Evolutionary conservation across 75 land plant genomes (phyloP).

Genomic region (Sequoiadendron giganteum): DNA sequence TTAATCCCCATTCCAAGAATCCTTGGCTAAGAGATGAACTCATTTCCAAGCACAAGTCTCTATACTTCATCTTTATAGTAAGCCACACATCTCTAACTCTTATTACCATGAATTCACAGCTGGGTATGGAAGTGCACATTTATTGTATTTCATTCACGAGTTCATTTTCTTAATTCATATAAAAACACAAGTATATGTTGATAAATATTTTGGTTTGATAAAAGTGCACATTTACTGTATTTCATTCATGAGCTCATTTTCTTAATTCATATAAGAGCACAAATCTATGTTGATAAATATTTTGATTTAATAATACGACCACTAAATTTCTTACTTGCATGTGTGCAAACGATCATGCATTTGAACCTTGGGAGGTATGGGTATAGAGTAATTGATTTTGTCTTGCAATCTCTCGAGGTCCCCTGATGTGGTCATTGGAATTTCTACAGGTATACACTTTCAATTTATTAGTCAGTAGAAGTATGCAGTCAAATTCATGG

Average conservation of each 20-base stretch:
- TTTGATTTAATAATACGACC: slow-evolving; percentile 29
- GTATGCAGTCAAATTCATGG: neutral
- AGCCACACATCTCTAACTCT: neutral
- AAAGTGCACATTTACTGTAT: too few species aligned
- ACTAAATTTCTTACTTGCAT: slow-evolving; percentile 73
- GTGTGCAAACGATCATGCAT: slow-evolving; percentile 70
- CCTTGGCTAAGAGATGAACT: slow-evolving; percentile 89
- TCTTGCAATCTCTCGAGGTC: slow-evolving; percentile 75
- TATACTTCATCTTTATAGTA: slow-evolving; percentile 86
- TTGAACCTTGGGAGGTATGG: slow-evolving; percentile 45
- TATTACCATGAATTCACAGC: neutral
- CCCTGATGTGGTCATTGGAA: slow-evolving; percentile 95
- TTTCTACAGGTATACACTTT: slow-evolving; percentile 76
- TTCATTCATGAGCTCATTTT: too few species aligned
- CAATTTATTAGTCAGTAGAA: too few species aligned
- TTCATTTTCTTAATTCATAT: too few species aligned
- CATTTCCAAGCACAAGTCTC: slow-evolving; percentile 60
- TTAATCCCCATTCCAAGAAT: slow-evolving; percentile 61
- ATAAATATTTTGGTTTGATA: too few species aligned
- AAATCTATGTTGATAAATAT: too few species aligned
- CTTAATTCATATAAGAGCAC: too few species aligned
- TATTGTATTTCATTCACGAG: too few species aligned
- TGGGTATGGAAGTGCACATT: too few species aligned
- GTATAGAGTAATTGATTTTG: slow-evolving; percentile 48
- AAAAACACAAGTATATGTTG: too few species aligned